phyloP scores from a whole-genome alignment of 352 stramenopile genomes.

The Phytophthora lateralis region DNA sequence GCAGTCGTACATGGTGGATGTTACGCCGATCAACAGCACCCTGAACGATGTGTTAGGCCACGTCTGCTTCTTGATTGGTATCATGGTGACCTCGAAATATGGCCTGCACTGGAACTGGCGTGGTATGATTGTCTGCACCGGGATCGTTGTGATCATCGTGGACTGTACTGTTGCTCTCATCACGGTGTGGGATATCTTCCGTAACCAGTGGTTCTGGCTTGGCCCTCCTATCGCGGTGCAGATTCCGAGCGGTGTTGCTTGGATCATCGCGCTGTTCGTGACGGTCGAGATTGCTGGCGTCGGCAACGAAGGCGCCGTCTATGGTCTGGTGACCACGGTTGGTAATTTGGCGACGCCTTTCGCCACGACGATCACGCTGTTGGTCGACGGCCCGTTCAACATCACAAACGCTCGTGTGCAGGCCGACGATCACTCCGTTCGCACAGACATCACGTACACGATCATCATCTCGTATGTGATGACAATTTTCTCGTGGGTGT shows the following conservation, averaged over 20 bases:
- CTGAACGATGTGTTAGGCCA: slow-evolving; percentile 42
- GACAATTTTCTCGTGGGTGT: slow-evolving; percentile 44
- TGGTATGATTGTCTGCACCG: slow-evolving; percentile 36
- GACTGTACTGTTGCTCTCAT: slow-evolving; percentile 42
- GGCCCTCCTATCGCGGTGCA: slow-evolving; percentile 43
- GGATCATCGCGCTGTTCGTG: slow-evolving; percentile 46
- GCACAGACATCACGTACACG: slow-evolving; percentile 45
- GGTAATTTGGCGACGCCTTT: slow-evolving; percentile 46
- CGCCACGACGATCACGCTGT: slow-evolving; percentile 43
- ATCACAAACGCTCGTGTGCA: slow-evolving; percentile 51
- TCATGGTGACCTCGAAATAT: slow-evolving; percentile 45
- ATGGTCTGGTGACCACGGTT: slow-evolving; percentile 52
- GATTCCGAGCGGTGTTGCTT: slow-evolving; percentile 41
- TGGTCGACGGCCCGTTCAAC: slow-evolving; percentile 43
- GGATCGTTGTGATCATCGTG: slow-evolving; percentile 37
- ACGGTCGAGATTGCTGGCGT: slow-evolving; percentile 52
- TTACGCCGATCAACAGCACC: slow-evolving; percentile 48
- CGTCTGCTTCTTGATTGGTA: slow-evolving; percentile 38
- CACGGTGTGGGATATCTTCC: slow-evolving; percentile 50
- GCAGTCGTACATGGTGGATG: slow-evolving; percentile 40
- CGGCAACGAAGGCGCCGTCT: slow-evolving; percentile 55
- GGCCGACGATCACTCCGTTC: slow-evolving; percentile 38
- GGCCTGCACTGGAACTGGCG: slow-evolving; percentile 59
- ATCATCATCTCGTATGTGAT: slow-evolving; percentile 47
- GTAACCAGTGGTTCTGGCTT: slow-evolving; percentile 54